phyloP scores from a whole-genome alignment of 768 basidiomycete genomes.

The Leccinum olivaceopallidum region DNA sequence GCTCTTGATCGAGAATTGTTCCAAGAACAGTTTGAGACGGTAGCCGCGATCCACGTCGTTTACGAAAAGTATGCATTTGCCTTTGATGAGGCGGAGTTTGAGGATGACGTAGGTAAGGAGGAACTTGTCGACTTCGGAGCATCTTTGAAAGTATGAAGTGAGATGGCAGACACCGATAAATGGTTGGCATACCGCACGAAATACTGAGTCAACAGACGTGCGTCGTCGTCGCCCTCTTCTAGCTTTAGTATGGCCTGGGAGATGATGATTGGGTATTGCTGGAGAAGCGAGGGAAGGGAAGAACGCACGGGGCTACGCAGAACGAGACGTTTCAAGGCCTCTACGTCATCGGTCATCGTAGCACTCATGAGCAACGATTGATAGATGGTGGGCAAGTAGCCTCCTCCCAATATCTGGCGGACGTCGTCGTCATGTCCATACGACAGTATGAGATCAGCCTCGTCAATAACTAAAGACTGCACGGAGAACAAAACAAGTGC shows the following conservation, averaged over 20 bases:
- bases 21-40: conserved; percentile 95
- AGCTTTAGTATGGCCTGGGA: conserved; percentile 80
- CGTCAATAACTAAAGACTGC: conserved; percentile 92
- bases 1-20: conserved; percentile 66
- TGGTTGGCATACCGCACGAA: conserved; percentile 60
- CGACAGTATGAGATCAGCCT: conserved; percentile 95
- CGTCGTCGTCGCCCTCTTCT: conserved; percentile 85
- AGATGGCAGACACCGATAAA: not conserved
- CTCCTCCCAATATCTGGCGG: conserved; percentile 65
- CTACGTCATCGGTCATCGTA: conserved; percentile 96
- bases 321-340: conserved; percentile 83
- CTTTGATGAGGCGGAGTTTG: conserved; percentile 92
- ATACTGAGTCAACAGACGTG: conserved; percentile 81
- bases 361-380: conserved; percentile 97
- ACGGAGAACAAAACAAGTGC: conserved; percentile 63
- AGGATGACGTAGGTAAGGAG: conserved; percentile 94
- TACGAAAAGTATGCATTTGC: conserved; percentile 96
- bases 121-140: conserved; percentile 96
- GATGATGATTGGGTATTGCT: not conserved
- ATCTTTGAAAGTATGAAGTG: conserved; percentile 43
- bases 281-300: not conserved
- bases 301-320: conserved; percentile 80
- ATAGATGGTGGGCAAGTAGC: conserved; percentile 75
- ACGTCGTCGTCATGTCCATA: conserved; percentile 96
- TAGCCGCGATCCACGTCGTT: conserved; percentile 95